Evolutionary conservation across 2,329 filamentous ascomycete species (phyloP).

Genomic region (Polychaeton citri): DNA sequence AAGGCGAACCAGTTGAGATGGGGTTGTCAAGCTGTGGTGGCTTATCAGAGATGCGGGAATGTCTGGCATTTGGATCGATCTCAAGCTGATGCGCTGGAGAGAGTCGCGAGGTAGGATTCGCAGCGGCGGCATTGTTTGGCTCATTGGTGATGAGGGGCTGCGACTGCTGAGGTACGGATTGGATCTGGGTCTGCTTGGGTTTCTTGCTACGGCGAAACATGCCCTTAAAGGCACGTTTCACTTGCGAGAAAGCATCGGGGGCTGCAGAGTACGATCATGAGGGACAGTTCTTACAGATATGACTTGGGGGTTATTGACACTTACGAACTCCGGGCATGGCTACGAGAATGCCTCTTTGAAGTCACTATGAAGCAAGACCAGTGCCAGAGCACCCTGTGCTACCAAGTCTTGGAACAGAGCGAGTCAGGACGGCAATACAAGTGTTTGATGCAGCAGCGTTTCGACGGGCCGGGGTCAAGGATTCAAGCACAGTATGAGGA

Average conservation of each 20-base stretch:
- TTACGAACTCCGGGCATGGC: constrained; percentile 9
- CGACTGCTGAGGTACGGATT: neutral
- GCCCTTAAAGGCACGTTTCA: constrained; percentile 16
- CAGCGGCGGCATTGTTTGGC: constrained; percentile 3
- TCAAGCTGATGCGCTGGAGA: neutral
- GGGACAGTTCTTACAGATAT: too few relatives aligned
- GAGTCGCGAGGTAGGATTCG: constrained; percentile 1
- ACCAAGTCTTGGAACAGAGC: too few relatives aligned
- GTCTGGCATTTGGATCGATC: neutral
- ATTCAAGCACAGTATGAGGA: too few relatives aligned
- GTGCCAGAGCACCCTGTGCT: too few relatives aligned
- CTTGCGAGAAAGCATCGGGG: constrained; percentile 10
- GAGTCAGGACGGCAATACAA: too few relatives aligned
- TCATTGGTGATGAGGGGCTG: constrained; percentile 2
- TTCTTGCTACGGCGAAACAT: constrained; percentile 14
- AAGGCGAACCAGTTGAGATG: neutral
- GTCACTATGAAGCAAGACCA: too few relatives aligned
- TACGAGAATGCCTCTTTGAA: too few relatives aligned
- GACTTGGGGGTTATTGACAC: too few relatives aligned
- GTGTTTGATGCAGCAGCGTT: too few relatives aligned
- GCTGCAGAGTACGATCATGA: constrained; percentile 7
- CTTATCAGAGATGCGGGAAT: neutral
- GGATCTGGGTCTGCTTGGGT: constrained; percentile 3
- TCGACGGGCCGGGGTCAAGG: too few relatives aligned
- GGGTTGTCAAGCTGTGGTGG: neutral